These are phyloP conservation scores for Blastobotrys buckinghamii DNA, from an alignment of 1,139 yeast species.

Conservation along the genomic window DNA sequence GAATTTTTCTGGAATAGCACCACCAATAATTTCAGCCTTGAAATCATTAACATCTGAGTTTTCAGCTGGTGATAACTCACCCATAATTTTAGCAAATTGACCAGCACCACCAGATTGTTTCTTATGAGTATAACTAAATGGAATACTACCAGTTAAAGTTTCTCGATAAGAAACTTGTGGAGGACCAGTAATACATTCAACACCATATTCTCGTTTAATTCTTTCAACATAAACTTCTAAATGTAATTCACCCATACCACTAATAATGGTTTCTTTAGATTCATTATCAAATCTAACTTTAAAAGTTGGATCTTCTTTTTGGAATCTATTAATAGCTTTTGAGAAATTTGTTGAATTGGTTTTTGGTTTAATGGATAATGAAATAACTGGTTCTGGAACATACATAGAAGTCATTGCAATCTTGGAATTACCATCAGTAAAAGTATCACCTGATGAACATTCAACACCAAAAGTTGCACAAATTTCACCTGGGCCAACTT, in stretches of 20 bases:
- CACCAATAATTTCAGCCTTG: constrained; percentile 88
- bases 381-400: constrained; percentile 97
- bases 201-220: constrained; percentile 95
- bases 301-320: constrained; percentile 98
- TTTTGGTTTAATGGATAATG: constrained; percentile 84
- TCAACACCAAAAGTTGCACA: constrained; percentile 99
- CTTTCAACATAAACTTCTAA: constrained; percentile 96
- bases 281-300: constrained; percentile 86
- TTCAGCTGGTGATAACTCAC: constrained; percentile 62
- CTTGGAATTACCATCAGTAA: constrained; percentile 62
- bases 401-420: constrained; percentile 96
- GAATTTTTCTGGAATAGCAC: constrained; percentile 93
- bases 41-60: constrained; percentile 51
- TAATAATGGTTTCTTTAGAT: constrained; percentile 90
- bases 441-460: constrained; percentile 99
- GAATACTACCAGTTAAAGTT: constrained; percentile 65
- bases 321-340: constrained; percentile 94
- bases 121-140: constrained; percentile 94
- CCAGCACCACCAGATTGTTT: constrained; percentile 99
- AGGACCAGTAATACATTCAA: constrained; percentile 91
- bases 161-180: constrained; percentile 99
- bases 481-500: constrained; percentile 96
- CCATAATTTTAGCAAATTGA: constrained; percentile 96
- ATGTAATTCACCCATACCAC: constrained; percentile 98
- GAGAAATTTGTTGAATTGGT: constrained; percentile 86